A percentile compares a stretch with the other conserved stretches of the same genome.
phyloP scores from a whole-genome alignment of 768 basidiomycete species.

The Kwoniella sp. region DNA sequence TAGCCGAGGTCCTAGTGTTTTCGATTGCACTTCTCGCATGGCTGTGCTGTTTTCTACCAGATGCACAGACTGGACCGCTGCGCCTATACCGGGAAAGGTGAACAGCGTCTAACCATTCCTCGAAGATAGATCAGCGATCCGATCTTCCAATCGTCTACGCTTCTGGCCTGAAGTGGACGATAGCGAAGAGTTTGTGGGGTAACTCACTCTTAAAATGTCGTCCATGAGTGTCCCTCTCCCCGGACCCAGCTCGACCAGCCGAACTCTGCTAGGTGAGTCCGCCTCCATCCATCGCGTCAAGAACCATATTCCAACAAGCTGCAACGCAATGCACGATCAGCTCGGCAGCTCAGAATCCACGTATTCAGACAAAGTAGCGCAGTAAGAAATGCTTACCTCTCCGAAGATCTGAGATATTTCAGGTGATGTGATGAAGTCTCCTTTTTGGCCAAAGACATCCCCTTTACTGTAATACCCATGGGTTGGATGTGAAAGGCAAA shows the following conservation, averaged over 20 bases:
- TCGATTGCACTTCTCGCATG: conserved; percentile 67
- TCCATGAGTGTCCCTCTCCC: conserved; percentile 89
- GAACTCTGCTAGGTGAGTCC: conserved; percentile 61
- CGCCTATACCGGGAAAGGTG: conserved; percentile 37
- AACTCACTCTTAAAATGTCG: conserved; percentile 78
- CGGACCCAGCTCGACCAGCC: conserved; percentile 89
- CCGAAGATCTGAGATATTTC: conserved; percentile 97
- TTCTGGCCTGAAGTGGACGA: too few relatives aligned
- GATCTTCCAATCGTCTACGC: too few relatives aligned
- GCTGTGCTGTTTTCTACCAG: conserved; percentile 78
- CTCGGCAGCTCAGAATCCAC: background rate
- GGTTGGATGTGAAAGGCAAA: conserved; percentile 84
- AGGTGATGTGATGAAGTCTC: conserved; percentile 95
- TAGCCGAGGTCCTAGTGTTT: conserved; percentile 58
- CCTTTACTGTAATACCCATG: conserved; percentile 86
- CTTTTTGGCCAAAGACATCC: conserved; percentile 77
- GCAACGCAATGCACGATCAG: conserved; percentile 26
- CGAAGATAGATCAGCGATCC: too few relatives aligned
- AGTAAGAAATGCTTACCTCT: too few relatives aligned
- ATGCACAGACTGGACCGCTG: conserved; percentile 62
- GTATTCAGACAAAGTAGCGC: too few relatives aligned
- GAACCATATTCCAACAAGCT: conserved; percentile 88
- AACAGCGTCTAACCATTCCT: conserved; percentile 41
- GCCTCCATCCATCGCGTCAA: conserved; percentile 70
- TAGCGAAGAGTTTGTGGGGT: too few relatives aligned